Percentiles rank a stretch among this genome's conserved stretches.
Evolutionary conservation across 805 yeast genomes (phyloP).

Genomic region (Yarrowia sp.): DNA sequence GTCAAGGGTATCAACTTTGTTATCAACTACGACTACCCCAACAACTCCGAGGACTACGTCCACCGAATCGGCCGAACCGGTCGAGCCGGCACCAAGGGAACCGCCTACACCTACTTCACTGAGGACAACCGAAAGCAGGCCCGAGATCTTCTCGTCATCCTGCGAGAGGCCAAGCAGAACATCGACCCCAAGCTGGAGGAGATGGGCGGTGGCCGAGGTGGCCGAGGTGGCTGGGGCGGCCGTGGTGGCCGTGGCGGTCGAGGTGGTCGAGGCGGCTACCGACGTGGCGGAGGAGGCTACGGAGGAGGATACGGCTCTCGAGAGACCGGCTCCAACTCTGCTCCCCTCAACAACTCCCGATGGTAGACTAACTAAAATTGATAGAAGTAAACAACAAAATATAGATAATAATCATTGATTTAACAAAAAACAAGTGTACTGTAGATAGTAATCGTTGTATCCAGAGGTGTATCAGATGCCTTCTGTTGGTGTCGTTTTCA

Average conservation of each 20-base stretch:
- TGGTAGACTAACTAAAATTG: conserved; percentile 33
- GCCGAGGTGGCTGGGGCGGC: conserved; percentile 53
- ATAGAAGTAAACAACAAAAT: not conserved
- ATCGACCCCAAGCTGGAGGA: conserved; percentile 76
- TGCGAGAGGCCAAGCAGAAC: conserved; percentile 93
- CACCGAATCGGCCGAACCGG: conserved; percentile 99
- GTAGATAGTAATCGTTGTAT: too few relatives aligned
- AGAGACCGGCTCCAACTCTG: conserved; percentile 42
- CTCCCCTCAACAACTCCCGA: conserved; percentile 44
- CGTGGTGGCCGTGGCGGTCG: conserved; percentile 45
- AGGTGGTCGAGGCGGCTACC: conserved; percentile 41
- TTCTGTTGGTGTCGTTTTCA: too few relatives aligned
- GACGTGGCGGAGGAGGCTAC: conserved; percentile 32
- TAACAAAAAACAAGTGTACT: not conserved
- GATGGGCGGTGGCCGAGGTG: conserved; percentile 72
- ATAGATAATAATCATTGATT: not conserved
- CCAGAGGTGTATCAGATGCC: too few relatives aligned
- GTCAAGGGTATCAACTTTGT: conserved; percentile 96
- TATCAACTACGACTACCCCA: conserved; percentile 95
- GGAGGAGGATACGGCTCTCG: conserved; percentile 29
- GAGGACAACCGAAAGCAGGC: conserved; percentile 84
- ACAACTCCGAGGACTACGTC: conserved; percentile 96
- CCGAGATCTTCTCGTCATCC: conserved; percentile 80
- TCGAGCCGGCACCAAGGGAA: conserved; percentile 96
- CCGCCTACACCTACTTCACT: conserved; percentile 92